These are phyloP conservation scores for Ogataea minuta DNA, from an alignment of 805 yeast genomes.

Conservation along the genomic window DNA sequence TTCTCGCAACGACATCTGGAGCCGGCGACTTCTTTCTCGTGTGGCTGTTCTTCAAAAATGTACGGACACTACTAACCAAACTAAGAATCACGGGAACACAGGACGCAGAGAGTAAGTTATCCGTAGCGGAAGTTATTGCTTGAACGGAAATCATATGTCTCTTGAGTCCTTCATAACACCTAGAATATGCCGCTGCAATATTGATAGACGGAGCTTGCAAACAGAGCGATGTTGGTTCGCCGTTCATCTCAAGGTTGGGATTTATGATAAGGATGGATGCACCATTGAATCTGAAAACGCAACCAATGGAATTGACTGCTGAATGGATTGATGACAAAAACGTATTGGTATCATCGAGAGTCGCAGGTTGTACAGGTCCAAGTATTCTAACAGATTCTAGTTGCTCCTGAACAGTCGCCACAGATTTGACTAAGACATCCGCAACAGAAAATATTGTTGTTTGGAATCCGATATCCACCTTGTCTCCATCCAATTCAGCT, in stretches of 20 bases:
- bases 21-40: slow-evolving; percentile 8
- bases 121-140: slow-evolving; percentile 63
- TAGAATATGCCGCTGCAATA: slow-evolving; percentile 53
- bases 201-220: slow-evolving; percentile 75
- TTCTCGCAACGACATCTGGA: background rate
- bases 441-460: slow-evolving; percentile 53
- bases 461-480: slow-evolving; percentile 61
- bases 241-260: slow-evolving; percentile 41
- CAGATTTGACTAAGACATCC: slow-evolving; percentile 52
- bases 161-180: slow-evolving; percentile 33
- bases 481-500: slow-evolving; percentile 62
- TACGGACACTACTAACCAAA: slow-evolving; percentile 48
- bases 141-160: slow-evolving; percentile 51
- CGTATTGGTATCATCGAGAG: slow-evolving; percentile 5
- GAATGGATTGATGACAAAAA: slow-evolving; percentile 7
- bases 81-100: slow-evolving; percentile 79
- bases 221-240: slow-evolving; percentile 49
- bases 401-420: slow-evolving; percentile 33
- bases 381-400: slow-evolving; percentile 9
- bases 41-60: slow-evolving; percentile 39
- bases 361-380: slow-evolving; percentile 1
- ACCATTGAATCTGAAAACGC: slow-evolving; percentile 63
- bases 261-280: slow-evolving; percentile 55
- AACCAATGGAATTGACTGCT: slow-evolving; percentile 40
- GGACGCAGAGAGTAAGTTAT: slow-evolving; percentile 64